Percentiles rank a stretch among this genome's conserved stretches.
Conservation (phyloP, 441 rosid genomes). For the Gossypium schwendimanii region DNA sequence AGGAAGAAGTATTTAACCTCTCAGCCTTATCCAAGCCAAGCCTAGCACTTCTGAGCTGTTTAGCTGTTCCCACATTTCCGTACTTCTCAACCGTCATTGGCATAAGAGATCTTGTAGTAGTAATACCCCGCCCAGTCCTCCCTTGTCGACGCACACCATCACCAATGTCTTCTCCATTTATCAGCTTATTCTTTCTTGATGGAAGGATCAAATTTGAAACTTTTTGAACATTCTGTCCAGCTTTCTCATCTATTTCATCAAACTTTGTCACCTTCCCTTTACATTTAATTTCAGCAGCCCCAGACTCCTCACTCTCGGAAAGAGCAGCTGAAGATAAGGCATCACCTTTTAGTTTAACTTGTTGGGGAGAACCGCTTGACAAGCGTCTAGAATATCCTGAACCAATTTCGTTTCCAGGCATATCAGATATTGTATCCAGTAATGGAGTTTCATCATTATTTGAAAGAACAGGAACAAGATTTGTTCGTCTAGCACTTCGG, state of each 20-base stretch:
- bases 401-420: slow-evolving; percentile 58
- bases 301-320: slow-evolving; percentile 94
- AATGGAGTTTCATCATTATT: slow-evolving; percentile 69
- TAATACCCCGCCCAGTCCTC: slow-evolving; percentile 70
- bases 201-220: slow-evolving; percentile 47
- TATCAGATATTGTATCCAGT: slow-evolving; percentile 70
- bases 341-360: slow-evolving; percentile 63
- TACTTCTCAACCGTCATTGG: slow-evolving; percentile 61
- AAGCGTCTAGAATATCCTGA: slow-evolving; percentile 64
- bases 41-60: slow-evolving; percentile 85
- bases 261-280: slow-evolving; percentile 69
- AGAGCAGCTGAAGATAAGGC: slow-evolving; percentile 58
- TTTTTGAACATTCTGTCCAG: slow-evolving; percentile 61
- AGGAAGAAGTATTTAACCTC: slow-evolving; percentile 42
- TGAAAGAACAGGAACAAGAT: slow-evolving; percentile 67
- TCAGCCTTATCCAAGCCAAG: slow-evolving; percentile 71
- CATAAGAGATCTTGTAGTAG: slow-evolving; percentile 58
- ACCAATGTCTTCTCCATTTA: slow-evolving; percentile 63
- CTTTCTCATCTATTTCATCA: slow-evolving; percentile 68
- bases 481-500: slow-evolving; percentile 91
- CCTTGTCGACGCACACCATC: slow-evolving; percentile 84
- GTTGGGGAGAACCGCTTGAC: slow-evolving; percentile 69
- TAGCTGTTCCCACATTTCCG: slow-evolving; percentile 71
- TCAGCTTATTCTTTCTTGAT: slow-evolving; percentile 75
- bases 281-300: slow-evolving; percentile 66